phyloP scores from a whole-genome alignment of 768 basidiomycete species.

The Lactifluus echinatus region DNA sequence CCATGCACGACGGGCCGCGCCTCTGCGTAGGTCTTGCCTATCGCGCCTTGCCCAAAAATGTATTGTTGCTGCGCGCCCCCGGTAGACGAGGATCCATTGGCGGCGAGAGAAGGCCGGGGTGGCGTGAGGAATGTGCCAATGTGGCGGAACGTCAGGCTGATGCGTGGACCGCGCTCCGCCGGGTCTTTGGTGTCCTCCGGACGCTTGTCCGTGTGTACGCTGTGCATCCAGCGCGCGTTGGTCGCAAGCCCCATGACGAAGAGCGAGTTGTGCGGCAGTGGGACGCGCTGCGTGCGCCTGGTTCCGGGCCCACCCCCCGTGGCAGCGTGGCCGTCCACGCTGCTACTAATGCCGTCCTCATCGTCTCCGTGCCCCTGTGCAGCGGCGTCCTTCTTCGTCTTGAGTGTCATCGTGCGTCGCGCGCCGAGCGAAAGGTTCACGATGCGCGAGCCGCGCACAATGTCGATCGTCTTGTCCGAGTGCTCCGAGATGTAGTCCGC shows the following conservation, averaged over 20 bases:
- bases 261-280: constrained; percentile 74
- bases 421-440: constrained; percentile 80
- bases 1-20: constrained; percentile 50
- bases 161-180: constrained; percentile 50
- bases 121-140: constrained; percentile 67
- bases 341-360: no score
- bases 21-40: constrained; percentile 46
- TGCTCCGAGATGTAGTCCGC: constrained; percentile 82
- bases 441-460: constrained; percentile 62
- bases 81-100: neutral
- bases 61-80: constrained; percentile 29
- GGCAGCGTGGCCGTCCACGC: no score
- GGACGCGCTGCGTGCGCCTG: constrained; percentile 44
- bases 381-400: constrained; percentile 44
- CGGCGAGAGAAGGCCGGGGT: neutral
- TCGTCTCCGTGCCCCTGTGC: neutral
- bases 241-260: constrained; percentile 71
- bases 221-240: constrained; percentile 68
- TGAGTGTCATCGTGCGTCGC: constrained; percentile 67
- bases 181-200: constrained; percentile 50
- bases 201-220: constrained; percentile 70
- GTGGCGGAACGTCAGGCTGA: constrained; percentile 71
- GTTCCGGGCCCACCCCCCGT: neutral
- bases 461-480: constrained; percentile 80
- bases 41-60: constrained; percentile 73